Conservation (phyloP, 2,329 filamentous ascomycete species). For the Arthroderma uncinatum region DNA sequence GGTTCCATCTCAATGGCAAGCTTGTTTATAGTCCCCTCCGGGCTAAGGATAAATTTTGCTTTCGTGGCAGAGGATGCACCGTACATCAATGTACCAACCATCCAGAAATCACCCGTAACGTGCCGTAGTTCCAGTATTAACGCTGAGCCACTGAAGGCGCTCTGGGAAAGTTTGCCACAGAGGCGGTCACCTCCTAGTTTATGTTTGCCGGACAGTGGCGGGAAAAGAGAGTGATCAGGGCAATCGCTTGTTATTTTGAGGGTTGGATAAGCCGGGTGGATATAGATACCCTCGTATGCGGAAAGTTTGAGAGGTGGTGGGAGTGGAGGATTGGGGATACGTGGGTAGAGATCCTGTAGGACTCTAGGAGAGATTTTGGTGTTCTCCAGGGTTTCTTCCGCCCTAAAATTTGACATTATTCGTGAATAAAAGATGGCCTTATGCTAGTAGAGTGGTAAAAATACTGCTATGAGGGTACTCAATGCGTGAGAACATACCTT, state of each 20-base stretch:
- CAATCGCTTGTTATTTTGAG: constrained; percentile 8
- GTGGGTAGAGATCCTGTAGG: constrained; percentile 11
- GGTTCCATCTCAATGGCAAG: constrained; percentile 10
- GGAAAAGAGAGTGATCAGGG: constrained; percentile 6
- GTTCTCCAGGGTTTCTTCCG: constrained; percentile 3
- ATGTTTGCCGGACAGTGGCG: constrained; percentile 1
- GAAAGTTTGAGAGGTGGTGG: constrained; percentile 7
- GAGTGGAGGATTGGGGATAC: constrained; percentile 9
- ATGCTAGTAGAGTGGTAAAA: too few relatives aligned
- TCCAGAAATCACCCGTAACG: constrained; percentile 10
- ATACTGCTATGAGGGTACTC: too few relatives aligned
- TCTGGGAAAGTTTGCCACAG: constrained; percentile 7
- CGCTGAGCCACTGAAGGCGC: constrained; percentile 7
- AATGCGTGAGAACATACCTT: constrained; percentile 19
- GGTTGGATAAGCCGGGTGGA: constrained; percentile 10
- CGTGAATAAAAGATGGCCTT: not conserved
- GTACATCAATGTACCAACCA: constrained; percentile 10
- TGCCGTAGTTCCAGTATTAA: constrained; percentile 8
- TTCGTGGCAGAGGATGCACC: constrained; percentile 8
- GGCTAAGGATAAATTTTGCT: constrained; percentile 7
- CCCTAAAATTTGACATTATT: not conserved
- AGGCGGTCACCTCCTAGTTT: constrained; percentile 3
- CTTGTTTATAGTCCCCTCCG: constrained; percentile 6
- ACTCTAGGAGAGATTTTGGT: constrained; percentile 8
- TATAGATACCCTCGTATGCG: constrained; percentile 7